Percentiles rank a stretch among this genome's conserved stretches.
Conservation (phyloP, 345 rosid species). For the Lepidium didymum region DNA sequence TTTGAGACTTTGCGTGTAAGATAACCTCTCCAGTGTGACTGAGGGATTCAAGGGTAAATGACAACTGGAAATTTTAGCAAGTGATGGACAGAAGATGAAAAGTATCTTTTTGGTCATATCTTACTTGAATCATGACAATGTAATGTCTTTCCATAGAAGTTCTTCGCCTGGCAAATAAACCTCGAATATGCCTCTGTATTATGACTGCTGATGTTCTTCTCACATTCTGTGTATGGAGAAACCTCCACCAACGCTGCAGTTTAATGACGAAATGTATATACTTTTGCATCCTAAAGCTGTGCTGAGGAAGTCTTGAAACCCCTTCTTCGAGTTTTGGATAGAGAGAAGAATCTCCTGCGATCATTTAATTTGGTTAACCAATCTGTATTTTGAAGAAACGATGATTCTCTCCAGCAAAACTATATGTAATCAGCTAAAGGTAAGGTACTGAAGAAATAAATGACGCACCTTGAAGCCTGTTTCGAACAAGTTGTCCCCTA, state of each 20-base stretch:
- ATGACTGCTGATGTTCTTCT: conserved; percentile 43
- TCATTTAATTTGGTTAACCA: background rate
- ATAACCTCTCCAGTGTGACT: conserved; percentile 87
- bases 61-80: background rate
- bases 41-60: conserved; percentile 3
- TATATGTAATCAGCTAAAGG: background rate
- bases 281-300: conserved; percentile 25
- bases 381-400: background rate
- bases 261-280: conserved; percentile 40
- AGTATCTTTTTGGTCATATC: conserved; percentile 8
- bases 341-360: conserved; percentile 41
- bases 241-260: conserved; percentile 90
- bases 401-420: background rate
- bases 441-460: conserved; percentile 1
- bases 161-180: conserved; percentile 49
- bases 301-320: conserved; percentile 16
- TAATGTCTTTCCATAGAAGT: conserved; percentile 35
- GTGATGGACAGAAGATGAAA: background rate
- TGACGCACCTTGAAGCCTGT: conserved; percentile 53
- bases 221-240: conserved; percentile 33
- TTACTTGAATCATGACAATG: conserved; percentile 65
- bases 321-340: conserved; percentile 5
- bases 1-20: conserved; percentile 62
- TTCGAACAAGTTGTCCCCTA: conserved; percentile 48
- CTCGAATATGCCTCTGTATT: conserved; percentile 56